Percentiles rank a stretch among this genome's conserved stretches.
phyloP scores from a whole-genome alignment of 805 yeast species.

The Saccharomyces eubayanus region DNA sequence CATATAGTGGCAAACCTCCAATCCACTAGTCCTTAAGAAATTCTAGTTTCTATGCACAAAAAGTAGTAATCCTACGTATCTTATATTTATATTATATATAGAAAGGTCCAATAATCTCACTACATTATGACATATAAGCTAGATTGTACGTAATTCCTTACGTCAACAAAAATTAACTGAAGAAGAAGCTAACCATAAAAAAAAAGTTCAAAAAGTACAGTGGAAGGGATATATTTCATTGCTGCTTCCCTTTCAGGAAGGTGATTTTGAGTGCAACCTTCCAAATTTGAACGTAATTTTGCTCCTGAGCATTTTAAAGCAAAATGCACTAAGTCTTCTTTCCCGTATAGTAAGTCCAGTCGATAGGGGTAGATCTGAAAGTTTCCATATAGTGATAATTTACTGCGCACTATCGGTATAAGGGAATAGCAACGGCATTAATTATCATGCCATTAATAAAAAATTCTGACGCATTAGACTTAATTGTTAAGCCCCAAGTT shows the following conservation, averaged over 20 bases:
- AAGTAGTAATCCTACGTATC: too few relatives aligned
- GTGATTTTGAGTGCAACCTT: not conserved
- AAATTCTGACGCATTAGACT: not conserved
- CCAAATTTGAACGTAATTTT: not conserved
- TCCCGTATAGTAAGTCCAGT: not conserved
- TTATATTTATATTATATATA: too few relatives aligned
- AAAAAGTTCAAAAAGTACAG: not conserved
- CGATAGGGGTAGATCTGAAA: not conserved
- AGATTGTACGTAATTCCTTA: too few relatives aligned
- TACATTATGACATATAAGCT: too few relatives aligned
- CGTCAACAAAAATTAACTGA: not conserved
- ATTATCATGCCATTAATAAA: not conserved
- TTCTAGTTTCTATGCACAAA: too few relatives aligned
- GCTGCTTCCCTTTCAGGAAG: not conserved
- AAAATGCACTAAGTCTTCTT: not conserved
- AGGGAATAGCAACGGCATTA: not conserved
- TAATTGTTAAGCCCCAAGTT: not conserved
- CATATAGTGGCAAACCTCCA: too few relatives aligned
- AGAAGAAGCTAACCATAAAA: not conserved
- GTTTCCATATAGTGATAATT: not conserved
- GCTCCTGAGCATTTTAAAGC: not conserved
- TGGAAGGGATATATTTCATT: not conserved
- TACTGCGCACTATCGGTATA: not conserved
- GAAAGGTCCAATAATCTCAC: too few relatives aligned
- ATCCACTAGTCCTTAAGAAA: too few relatives aligned